These are phyloP conservation scores for Sporothrix schenckii DNA, from an alignment of 2,329 filamentous ascomycete species.

Conservation along the genomic window DNA sequence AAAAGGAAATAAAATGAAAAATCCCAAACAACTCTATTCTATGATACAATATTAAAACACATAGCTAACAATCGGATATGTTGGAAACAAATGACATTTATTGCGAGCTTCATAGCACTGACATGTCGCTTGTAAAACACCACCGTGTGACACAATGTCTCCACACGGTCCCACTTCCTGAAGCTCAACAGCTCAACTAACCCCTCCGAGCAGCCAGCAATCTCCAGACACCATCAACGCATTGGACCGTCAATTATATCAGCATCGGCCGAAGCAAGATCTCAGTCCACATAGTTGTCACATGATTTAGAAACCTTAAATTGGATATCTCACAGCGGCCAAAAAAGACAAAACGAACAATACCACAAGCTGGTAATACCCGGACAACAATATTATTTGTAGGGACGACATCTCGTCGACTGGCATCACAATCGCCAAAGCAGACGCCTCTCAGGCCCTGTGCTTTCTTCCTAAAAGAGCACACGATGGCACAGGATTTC, in stretches of 20 bases:
- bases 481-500: slow-evolving; percentile 23
- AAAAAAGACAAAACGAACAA: too few species aligned
- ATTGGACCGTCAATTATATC: too few species aligned
- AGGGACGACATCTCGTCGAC: not conserved
- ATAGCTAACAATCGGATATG: not conserved
- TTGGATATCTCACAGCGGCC: not conserved
- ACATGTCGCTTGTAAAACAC: not conserved
- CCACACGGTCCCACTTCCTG: not conserved
- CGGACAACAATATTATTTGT: not conserved
- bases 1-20: not conserved
- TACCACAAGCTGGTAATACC: not conserved
- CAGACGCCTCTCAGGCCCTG: not conserved
- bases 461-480: not conserved
- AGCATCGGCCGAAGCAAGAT: too few species aligned
- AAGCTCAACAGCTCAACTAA: not conserved
- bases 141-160: not conserved
- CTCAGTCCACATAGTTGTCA: not conserved
- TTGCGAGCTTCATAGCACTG: not conserved
- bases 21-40: too few species aligned
- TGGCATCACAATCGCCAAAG: not conserved
- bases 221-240: not conserved
- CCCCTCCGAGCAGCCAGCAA: slow-evolving; percentile 12
- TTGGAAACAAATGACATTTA: not conserved
- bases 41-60: not conserved
- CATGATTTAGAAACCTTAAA: not conserved